Evolutionary conservation across 148 eudicot species (phyloP), one percentile per base, ranked within the genome.

Genomic region (Arctostaphylos glauca): DNA sequence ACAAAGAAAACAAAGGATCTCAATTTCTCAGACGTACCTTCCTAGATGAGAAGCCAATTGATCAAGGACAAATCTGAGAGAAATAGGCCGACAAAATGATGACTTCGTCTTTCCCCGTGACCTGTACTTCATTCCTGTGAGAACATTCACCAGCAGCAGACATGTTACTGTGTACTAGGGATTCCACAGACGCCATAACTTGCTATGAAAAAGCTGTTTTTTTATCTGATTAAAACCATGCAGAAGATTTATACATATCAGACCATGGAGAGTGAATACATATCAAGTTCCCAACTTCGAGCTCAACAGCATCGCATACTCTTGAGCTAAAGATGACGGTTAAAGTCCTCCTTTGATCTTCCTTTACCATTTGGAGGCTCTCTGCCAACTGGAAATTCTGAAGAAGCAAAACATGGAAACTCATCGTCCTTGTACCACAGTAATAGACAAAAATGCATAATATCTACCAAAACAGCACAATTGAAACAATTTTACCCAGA

Each of bases 231-330:
- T 46, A 54, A 76, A 84, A 41, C 43, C 49, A 73, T 21, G 58
- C 52, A 73, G 70, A 72, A 6, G 56, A 71, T 53, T 9, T 44
- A 76, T 47, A 60, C 52, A 60, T 52, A 59, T 73, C 91, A 80
- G 87, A 96, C 99, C 99, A 96, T 15, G 98, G 98, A 47, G 91
- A 88, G 83, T 91, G 88, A 83, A 96, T 77, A 59, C 93, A 89
- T 68, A 96, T 86, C 74, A 87, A 50, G 81, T 83, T 90, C 67
- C 94, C 95, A 48, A 87, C 89, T 83, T 93, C 99, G 78, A 96
- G 90, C 80, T 96, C 98, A 73, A 96, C 89, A 80, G 91, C 92
- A 68, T 82, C 84, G 67, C 97, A 96, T 81, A 87, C 84, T 85
- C 92, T 92, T 16, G 94, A 83, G 87, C 81, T 93, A 86, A 93